phyloP scores from a whole-genome alignment of 2,329 filamentous ascomycete genomes.

The Bipolaris oryzae region DNA sequence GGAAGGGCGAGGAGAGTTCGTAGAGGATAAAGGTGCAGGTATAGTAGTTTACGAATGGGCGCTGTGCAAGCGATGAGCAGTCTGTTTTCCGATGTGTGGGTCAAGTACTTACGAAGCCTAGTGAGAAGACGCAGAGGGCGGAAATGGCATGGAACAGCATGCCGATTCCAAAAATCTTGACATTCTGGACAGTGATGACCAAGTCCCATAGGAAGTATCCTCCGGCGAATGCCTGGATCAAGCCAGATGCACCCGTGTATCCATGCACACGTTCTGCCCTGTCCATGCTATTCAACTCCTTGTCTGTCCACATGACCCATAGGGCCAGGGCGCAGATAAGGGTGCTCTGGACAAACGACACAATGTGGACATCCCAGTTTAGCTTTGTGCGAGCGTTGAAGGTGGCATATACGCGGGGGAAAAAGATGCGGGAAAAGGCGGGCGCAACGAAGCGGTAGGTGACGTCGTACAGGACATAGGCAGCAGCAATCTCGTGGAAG shows the following conservation, averaged over 20 bases:
- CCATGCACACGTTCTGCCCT: conserved; percentile 75
- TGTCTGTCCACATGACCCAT: conserved; percentile 71
- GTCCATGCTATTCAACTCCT: conserved; percentile 70
- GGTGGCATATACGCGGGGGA: conserved; percentile 66
- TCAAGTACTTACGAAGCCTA: conserved; percentile 72
- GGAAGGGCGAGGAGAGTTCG: conserved; percentile 82
- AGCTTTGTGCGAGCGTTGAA: conserved; percentile 69
- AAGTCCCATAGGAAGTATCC: conserved; percentile 90
- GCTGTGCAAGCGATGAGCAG: conserved; percentile 54
- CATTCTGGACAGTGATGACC: conserved; percentile 68
- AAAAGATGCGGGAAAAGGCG: conserved; percentile 65
- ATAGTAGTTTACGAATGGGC: conserved; percentile 85
- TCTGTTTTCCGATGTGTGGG: not conserved
- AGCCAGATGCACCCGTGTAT: conserved; percentile 72
- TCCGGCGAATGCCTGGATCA: conserved; percentile 76
- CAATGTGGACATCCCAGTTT: conserved; percentile 87
- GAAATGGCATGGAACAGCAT: conserved; percentile 78
- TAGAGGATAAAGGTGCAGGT: conserved; percentile 81
- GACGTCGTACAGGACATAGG: conserved; percentile 70
- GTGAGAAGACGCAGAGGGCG: conserved; percentile 73
- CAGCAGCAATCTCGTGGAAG: conserved; percentile 74
- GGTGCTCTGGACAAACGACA: conserved; percentile 78
- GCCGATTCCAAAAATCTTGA: conserved; percentile 76
- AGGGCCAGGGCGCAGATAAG: conserved; percentile 76
- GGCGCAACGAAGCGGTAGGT: conserved; percentile 73